A percentile compares a stretch with the other conserved stretches of the same genome.
These are phyloP conservation scores for Purpureocillium takamizusanense DNA, from an alignment of 2,329 filamentous ascomycete species.

Conservation along the genomic window DNA sequence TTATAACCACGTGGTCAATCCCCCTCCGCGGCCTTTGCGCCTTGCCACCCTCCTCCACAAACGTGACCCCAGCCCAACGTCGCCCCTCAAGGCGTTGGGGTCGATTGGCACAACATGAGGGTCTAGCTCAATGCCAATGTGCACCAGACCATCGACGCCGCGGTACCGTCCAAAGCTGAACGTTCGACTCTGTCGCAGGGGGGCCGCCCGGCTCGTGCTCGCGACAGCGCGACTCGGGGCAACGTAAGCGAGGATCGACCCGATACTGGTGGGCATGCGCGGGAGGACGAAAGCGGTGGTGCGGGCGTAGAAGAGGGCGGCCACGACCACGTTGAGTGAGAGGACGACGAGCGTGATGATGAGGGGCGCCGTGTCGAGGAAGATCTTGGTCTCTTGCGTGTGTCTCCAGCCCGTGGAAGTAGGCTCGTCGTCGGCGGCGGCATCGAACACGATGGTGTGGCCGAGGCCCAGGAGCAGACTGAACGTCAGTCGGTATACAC, in stretches of 20 bases:
- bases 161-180: conserved; percentile 43
- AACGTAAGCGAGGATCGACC: conserved; percentile 34
- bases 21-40: too few relatives aligned
- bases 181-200: conserved; percentile 2
- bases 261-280: conserved; percentile 41
- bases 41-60: too few relatives aligned
- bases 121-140: conserved; percentile 42
- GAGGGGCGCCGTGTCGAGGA: conserved; percentile 38
- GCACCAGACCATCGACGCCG: conserved; percentile 33
- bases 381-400: conserved; percentile 30
- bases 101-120: conserved; percentile 27
- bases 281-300: conserved; percentile 34
- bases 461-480: conserved; percentile 30
- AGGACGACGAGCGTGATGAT: conserved; percentile 34
- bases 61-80: too few relatives aligned
- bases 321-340: conserved; percentile 29
- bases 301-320: conserved; percentile 30
- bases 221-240: conserved; percentile 33
- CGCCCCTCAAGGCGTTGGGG: not conserved
- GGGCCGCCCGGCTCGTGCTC: not conserved
- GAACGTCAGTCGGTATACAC: conserved; percentile 16
- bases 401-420: conserved; percentile 8
- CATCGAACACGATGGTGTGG: conserved; percentile 18
- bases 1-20: too few relatives aligned
- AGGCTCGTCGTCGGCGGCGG: fast-evolving